These are phyloP conservation scores for Quercus phellos DNA, from an alignment of 331 rosid genomes.

Conservation along the genomic window DNA sequence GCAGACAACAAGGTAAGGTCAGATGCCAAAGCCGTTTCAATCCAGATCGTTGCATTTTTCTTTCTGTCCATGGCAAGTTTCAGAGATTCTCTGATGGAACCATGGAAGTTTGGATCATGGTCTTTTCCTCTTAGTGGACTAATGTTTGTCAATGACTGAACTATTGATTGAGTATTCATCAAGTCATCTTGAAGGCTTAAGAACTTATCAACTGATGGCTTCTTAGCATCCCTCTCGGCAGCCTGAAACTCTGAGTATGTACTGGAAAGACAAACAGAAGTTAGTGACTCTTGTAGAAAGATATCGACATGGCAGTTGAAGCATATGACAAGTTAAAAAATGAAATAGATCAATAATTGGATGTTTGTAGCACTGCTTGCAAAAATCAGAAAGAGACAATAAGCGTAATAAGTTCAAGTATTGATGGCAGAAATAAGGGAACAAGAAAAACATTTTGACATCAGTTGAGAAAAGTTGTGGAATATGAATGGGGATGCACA, in stretches of 20 bases:
- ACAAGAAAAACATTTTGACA: no score
- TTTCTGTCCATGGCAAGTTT: constrained; percentile 27
- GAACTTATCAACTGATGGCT: constrained; percentile 16
- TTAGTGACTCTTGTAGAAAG: neutral
- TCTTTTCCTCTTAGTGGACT: constrained; percentile 10
- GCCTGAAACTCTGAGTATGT: constrained; percentile 26
- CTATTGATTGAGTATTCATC: neutral
- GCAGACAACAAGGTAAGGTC: constrained; percentile 20
- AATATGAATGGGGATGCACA: no score
- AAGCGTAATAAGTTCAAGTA: no score
- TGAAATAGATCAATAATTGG: neutral
- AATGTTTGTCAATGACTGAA: constrained; percentile 16
- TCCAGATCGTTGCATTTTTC: constrained; percentile 31
- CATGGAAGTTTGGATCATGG: neutral
- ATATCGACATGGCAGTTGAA: neutral
- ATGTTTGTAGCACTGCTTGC: neutral
- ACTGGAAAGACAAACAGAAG: constrained; percentile 7
- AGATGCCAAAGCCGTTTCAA: constrained; percentile 27
- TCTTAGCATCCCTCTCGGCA: constrained; percentile 14
- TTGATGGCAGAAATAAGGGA: no score
- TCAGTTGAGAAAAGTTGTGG: no score
- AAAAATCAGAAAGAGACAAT: neutral
- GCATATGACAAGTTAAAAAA: neutral
- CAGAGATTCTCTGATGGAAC: constrained; percentile 9
- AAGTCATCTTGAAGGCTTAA: constrained; percentile 24